Percentiles rank a stretch among this genome's conserved stretches.
phyloP scores from a whole-genome alignment of 495 filamentous ascomycete species.

The Annulohypoxylon stygium region DNA sequence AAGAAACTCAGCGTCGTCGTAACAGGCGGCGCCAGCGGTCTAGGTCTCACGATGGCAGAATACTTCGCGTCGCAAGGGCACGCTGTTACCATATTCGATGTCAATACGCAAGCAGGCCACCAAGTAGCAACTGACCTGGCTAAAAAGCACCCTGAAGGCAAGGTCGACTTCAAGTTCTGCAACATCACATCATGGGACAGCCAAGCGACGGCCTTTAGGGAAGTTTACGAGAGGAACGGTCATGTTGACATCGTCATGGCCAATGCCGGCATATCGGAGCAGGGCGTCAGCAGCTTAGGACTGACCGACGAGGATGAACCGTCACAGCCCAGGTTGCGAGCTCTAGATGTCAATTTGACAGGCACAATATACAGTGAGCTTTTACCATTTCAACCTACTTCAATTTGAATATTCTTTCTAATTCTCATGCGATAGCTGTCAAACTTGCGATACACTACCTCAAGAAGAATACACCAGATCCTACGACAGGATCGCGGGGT shows the following conservation, averaged over 20 bases:
- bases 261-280: slow-evolving; percentile 68
- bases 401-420: slow-evolving; percentile 5
- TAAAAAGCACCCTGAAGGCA: slow-evolving; percentile 53
- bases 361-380: slow-evolving; percentile 64
- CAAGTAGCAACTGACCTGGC: slow-evolving; percentile 51
- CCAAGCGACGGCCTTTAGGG: slow-evolving; percentile 59
- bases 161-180: slow-evolving; percentile 59
- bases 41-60: slow-evolving; percentile 63
- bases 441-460: slow-evolving; percentile 67
- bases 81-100: slow-evolving; percentile 65
- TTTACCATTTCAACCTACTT: not conserved
- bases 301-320: slow-evolving; percentile 53
- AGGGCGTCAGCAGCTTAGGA: slow-evolving; percentile 52
- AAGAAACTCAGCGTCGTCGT: slow-evolving; percentile 50
- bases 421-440: slow-evolving; percentile 53
- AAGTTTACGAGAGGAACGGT: slow-evolving; percentile 55
- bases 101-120: slow-evolving; percentile 55
- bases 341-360: slow-evolving; percentile 63
- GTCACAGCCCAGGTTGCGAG: slow-evolving; percentile 56
- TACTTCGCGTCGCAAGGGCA: slow-evolving; percentile 63
- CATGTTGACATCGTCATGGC: slow-evolving; percentile 67
- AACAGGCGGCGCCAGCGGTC: slow-evolving; percentile 67
- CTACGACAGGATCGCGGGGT: slow-evolving; percentile 52
- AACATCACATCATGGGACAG: slow-evolving; percentile 65
- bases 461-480: slow-evolving; percentile 56